Percentiles rank a stretch among this genome's conserved stretches.
phyloP scores from a whole-genome alignment of 177 flowering plant genomes.

The Tripterygium wilfordii region DNA sequence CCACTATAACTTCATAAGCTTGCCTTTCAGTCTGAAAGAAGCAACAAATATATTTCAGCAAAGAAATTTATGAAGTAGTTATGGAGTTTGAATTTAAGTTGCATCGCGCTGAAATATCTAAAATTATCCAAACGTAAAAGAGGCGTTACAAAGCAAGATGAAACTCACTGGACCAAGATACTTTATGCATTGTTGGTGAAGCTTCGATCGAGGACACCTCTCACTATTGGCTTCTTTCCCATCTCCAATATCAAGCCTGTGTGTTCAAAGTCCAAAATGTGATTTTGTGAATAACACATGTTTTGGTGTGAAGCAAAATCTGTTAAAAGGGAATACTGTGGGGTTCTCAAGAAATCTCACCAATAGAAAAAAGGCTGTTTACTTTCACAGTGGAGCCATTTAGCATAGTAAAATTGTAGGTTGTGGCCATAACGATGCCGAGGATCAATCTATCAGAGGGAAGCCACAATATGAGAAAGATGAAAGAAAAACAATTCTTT shows the following conservation, averaged over 20 bases:
- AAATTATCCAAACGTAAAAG: too few relatives aligned
- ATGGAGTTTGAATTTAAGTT: too few relatives aligned
- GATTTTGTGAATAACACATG: background rate
- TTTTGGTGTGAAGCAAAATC: too few relatives aligned
- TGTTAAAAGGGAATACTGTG: too few relatives aligned
- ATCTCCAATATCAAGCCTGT: constrained; percentile 94
- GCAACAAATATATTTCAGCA: too few relatives aligned
- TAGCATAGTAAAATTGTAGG: constrained; percentile 73
- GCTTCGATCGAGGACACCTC: constrained; percentile 63
- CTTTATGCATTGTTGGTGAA: constrained; percentile 93
- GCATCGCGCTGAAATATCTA: too few relatives aligned
- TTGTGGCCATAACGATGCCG: constrained; percentile 95
- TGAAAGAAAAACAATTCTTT: background rate
- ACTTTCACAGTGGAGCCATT: constrained; percentile 87
- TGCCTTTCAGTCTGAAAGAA: constrained; percentile 57
- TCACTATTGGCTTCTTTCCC: constrained; percentile 82
- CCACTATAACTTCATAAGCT: constrained; percentile 62
- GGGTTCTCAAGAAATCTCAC: constrained; percentile 29
- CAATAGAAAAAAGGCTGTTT: constrained; percentile 89
- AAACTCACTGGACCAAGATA: constrained; percentile 85
- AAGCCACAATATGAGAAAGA: constrained; percentile 1
- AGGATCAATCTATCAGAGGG: constrained; percentile 68
- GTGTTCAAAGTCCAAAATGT: constrained; percentile 1
- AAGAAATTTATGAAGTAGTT: too few relatives aligned
- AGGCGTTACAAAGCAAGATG: background rate